A percentile compares a stretch with the other conserved stretches of the same genome.
phyloP scores from a whole-genome alignment of 768 basidiomycete genomes.

The Agrocybe praecox region DNA sequence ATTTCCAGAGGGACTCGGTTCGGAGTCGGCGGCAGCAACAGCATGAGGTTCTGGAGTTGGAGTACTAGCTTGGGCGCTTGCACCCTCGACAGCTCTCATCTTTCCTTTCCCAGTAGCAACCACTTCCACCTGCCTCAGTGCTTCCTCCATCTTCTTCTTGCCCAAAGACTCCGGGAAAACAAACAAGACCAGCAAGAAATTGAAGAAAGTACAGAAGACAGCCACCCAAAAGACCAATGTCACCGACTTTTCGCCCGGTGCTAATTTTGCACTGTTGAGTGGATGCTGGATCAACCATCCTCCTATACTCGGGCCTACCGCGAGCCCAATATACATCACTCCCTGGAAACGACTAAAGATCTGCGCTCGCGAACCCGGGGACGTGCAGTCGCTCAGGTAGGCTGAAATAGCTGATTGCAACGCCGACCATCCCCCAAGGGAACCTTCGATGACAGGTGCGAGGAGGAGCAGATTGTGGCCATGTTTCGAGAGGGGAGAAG shows the following conservation, averaged over 20 bases:
- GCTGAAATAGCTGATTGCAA: conserved; percentile 78
- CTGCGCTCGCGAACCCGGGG: conserved; percentile 76
- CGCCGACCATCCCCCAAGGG: conserved; percentile 82
- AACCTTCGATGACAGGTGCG: conserved; percentile 82
- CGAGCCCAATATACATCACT: conserved; percentile 75
- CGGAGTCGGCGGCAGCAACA: neutral
- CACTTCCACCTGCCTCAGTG: conserved; percentile 17
- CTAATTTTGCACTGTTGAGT: conserved; percentile 15
- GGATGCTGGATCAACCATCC: conserved; percentile 50
- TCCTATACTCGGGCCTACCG: conserved; percentile 79
- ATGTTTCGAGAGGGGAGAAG: conserved; percentile 59
- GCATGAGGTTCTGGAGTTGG: neutral
- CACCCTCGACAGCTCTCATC: conserved; percentile 17
- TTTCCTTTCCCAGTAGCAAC: conserved; percentile 23
- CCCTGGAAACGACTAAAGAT: conserved; percentile 79
- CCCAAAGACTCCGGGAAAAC: conserved; percentile 68
- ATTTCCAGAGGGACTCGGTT: neutral
- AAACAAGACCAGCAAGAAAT: conserved; percentile 67
- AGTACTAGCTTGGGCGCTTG: neutral
- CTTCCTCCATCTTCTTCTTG: conserved; percentile 39
- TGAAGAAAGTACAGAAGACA: conserved; percentile 43
- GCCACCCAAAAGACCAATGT: conserved; percentile 53
- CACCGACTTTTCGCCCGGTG: conserved; percentile 31
- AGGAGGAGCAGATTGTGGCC: conserved; percentile 78
- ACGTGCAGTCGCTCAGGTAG: conserved; percentile 84